Evolutionary conservation across 225 moss, liverwort and hornwort genomes (phyloP).

Genomic region (Marchantia paleacea): DNA sequence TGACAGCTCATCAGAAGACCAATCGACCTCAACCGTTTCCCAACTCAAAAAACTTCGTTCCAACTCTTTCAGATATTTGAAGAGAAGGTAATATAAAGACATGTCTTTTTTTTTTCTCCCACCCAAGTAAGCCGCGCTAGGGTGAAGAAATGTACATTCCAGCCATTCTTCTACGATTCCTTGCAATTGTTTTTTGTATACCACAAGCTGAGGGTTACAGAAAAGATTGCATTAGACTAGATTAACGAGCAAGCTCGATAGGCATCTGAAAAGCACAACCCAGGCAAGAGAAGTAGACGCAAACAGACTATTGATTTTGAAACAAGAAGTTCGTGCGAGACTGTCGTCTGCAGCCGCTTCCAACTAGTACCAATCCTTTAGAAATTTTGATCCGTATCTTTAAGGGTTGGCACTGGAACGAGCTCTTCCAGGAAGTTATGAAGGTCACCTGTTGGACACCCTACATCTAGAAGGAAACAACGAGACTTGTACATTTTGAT

Average conservation of each 20-base stretch:
- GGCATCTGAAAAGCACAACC: neutral
- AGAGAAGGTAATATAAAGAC: conserved; percentile 23
- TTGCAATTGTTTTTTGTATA: conserved; percentile 1
- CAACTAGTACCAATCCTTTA: conserved; percentile 9
- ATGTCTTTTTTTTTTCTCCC: neutral
- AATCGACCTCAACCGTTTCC: conserved; percentile 19
- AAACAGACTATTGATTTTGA: conserved; percentile 2
- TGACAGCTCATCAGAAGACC: conserved; percentile 37
- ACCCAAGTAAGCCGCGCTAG: neutral
- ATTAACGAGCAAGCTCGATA: conserved; percentile 4
- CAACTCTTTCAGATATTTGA: conserved; percentile 37
- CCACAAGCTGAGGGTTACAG: neutral
- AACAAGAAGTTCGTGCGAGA: neutral
- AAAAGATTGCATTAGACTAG: neutral
- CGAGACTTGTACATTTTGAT: conserved; percentile 14
- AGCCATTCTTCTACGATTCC: conserved; percentile 9
- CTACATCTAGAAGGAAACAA: neutral
- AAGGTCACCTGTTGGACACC: conserved; percentile 8
- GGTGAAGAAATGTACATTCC: conserved; percentile 20
- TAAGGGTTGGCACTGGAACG: conserved; percentile 10
- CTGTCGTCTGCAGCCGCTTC: neutral
- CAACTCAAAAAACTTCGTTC: conserved; percentile 36
- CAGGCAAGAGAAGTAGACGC: neutral
- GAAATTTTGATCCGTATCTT: conserved; percentile 23
- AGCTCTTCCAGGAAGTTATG: conserved; percentile 10